Conservation (phyloP, 768 basidiomycete genomes). For the Hypholoma sublateritium region DNA sequence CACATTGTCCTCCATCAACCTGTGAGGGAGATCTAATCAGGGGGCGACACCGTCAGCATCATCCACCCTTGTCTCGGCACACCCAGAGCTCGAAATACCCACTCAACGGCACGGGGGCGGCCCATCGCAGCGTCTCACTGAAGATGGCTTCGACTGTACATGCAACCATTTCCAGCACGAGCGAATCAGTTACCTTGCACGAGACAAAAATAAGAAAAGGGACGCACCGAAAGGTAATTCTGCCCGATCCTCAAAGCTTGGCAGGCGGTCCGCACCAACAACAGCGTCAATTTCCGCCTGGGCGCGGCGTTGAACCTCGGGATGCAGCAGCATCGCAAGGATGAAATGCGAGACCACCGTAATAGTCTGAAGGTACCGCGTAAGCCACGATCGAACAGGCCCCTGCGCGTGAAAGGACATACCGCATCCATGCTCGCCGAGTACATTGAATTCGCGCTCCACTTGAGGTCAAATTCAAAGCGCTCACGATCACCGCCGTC, state of each 20-base stretch:
- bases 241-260: constrained; percentile 54
- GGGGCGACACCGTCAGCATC: constrained; percentile 10
- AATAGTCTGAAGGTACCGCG: constrained; percentile 39
- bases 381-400: background rate
- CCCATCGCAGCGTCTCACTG: constrained; percentile 24
- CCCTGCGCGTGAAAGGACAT: constrained; percentile 2
- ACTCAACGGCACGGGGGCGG: constrained; percentile 25
- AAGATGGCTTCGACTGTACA: constrained; percentile 18
- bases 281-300: constrained; percentile 67
- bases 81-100: constrained; percentile 3
- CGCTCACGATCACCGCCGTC: constrained; percentile 30
- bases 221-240: constrained; percentile 49
- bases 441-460: constrained; percentile 87
- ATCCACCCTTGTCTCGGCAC: background rate
- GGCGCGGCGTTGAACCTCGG: constrained; percentile 54
- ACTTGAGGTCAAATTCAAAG: constrained; percentile 70
- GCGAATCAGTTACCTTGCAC: background rate
- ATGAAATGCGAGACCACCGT: constrained; percentile 53
- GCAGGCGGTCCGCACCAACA: constrained; percentile 55
- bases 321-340: constrained; percentile 64
- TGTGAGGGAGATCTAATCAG: constrained; percentile 27
- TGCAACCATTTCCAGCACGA: too few species aligned
- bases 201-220: background rate
- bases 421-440: constrained; percentile 67
- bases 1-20: constrained; percentile 28